Evolutionary conservation across 805 yeast species (phyloP), one percentile per base, ranked within the genome.

Genomic region (Wickerhamiella domercqiae): DNA sequence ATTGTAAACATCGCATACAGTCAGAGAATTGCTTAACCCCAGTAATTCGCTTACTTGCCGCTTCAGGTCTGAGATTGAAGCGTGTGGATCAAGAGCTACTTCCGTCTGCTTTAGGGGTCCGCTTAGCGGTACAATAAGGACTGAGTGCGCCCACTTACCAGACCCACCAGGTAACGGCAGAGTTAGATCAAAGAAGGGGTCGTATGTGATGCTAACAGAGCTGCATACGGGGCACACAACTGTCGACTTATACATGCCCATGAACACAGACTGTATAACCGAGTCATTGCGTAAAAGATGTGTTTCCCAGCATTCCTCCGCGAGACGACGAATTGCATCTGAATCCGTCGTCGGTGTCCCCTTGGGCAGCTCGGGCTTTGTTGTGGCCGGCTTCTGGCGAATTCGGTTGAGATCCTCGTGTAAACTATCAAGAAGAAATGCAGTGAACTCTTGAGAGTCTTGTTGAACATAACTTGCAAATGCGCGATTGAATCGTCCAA

Each of bases 321-420:
- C 94, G 34, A 90, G 61, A 19, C 63, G 60, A n/a, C 55, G 58
- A 7, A 86, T 67, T 2, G 56, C 56, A 5, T 71, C 74, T 0
- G 55, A 55, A 0, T 59, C 56, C 51, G 78, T 70, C 30, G 64
- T 60, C 2, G 73, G 68, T 49, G 73, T 72, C 25, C 70, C 77
- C 26, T 74, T 81, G 9, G 69, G 59, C 3, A 64, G 51, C 51
- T 83, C 94, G 0, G 97, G 95, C 50, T 83, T 83, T 49, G 82
- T 94, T 5, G 82, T 71, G 46, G 76, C 77, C 1, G 97, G 97
- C 53, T 90, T 90, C 26, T 78, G 61, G 6, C 70, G 53, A 21
- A 87, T 76, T 39, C 95, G 65, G 52, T 90, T 90, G 45, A 87
- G 63, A 57, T 87, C 97, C 56, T 87, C 96, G 53, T 87, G 96